Conservation (phyloP, 2,329 filamentous ascomycete genomes). For the Tolypocladium pustulatum region DNA sequence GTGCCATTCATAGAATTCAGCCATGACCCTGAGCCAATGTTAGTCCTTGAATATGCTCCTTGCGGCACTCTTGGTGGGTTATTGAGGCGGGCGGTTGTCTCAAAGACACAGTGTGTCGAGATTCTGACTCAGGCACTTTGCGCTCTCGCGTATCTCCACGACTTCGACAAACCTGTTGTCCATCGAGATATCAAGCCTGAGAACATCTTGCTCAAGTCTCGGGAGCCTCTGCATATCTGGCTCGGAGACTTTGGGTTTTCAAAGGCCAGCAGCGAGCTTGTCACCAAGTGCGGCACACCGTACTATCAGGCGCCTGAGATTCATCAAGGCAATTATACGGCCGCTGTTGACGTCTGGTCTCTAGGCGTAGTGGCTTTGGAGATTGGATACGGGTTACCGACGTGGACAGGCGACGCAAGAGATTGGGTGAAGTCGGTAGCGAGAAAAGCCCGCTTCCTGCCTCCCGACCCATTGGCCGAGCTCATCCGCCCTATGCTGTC, state of each 20-base stretch:
- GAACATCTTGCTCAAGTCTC: neutral
- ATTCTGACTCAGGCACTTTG: neutral
- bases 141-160: neutral
- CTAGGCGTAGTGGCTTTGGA: neutral
- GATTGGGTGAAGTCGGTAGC: neutral
- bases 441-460: neutral
- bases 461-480: neutral
- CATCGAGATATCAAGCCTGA: neutral
- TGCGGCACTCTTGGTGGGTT: neutral
- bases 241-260: neutral
- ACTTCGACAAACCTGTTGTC: neutral
- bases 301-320: neutral
- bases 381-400: neutral
- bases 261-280: neutral
- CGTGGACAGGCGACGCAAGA: neutral
- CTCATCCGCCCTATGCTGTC: neutral
- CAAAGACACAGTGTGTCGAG: neutral
- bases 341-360: neutral
- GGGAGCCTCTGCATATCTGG: neutral
- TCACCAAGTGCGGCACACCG: neutral
- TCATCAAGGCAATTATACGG: neutral
- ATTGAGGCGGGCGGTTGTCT: fast-evolving
- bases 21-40: no score
- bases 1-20: no score
- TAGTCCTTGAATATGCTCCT: no score